Evolutionary conservation across 1,139 yeast genomes (phyloP), one percentile per base, ranked within the genome.

Genomic region (Geotrichum candidum): DNA sequence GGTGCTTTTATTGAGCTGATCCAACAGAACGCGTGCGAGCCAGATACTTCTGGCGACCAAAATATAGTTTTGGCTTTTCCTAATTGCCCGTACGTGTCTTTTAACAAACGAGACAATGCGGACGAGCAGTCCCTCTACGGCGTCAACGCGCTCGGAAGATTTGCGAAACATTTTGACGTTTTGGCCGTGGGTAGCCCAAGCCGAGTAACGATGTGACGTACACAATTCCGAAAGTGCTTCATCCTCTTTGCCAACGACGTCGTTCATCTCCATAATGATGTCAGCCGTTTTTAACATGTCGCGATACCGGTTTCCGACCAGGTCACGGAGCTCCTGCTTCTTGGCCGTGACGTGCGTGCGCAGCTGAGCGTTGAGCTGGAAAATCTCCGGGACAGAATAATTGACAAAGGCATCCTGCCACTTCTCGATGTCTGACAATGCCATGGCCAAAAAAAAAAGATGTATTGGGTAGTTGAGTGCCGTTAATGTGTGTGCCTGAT

Each of bases 251-350:
- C 61, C 67, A 1, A 84, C 78, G 11, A 78, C 67, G 1, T 70
- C 68, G 65, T 82, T 78, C 85, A 87, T 84, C 6, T 74, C 74
- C 52, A 81, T 82, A 50, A 88, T 85, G 64, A 84, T 83, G 68
- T 87, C 91, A 0, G 92, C 89, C 6, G 88, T 87, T 51, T 81
- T 77, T 48, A 88, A 78, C 68, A 88, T 76, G 67, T 87, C 91
- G 60, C 89, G 77, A 71, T 87, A 87, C 70, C 86, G 84, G 51
- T 75, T 75, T 2, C 91, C 90, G 11, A 88, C 90, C 54, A 87
- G 75, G 1, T 75, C 68, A 62, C 87, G 83, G 35, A 87, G 76
- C 59, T 84, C 84, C 18, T 72, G 69, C 65, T 77, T 74, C 65
- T 79, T 78, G 7, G 65, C 58, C 22, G 60, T 61, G 2, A 74